Conservation (phyloP, 176 grass and related monocot genomes). For the Cenchrus fungigraminus region DNA sequence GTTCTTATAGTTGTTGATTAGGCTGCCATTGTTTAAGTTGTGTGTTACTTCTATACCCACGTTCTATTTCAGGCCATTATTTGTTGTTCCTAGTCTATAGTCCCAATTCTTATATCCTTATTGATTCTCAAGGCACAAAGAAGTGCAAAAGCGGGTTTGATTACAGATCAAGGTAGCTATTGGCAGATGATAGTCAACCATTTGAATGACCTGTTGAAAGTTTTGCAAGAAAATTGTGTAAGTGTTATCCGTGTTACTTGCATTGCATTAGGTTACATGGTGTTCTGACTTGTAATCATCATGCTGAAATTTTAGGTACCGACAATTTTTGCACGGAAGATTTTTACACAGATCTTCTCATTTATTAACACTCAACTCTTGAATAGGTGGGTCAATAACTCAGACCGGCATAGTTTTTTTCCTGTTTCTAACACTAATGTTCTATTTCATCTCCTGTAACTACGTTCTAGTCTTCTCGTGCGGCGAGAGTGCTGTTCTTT, state of each 20-base stretch:
- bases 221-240: conserved; percentile 93
- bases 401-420: conserved; percentile 4
- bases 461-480: conserved; percentile 71
- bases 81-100: conserved; percentile 40
- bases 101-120: conserved; percentile 13
- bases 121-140: conserved; percentile 66
- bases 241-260: conserved; percentile 27
- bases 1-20: conserved; percentile 11
- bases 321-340: conserved; percentile 65
- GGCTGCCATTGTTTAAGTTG: conserved; percentile 2
- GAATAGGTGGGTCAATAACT: conserved; percentile 68
- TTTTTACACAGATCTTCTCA: conserved; percentile 77
- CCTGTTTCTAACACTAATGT: neutral
- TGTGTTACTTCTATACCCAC: neutral
- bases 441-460: conserved; percentile 16
- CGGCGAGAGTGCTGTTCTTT: conserved; percentile 93
- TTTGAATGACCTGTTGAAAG: conserved; percentile 73
- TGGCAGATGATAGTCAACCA: conserved; percentile 72
- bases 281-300: conserved; percentile 34
- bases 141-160: conserved; percentile 75
- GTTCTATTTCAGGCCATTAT: neutral
- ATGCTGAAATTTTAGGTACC: conserved; percentile 69
- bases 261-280: conserved; percentile 24
- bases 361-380: conserved; percentile 94
- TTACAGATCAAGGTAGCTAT: conserved; percentile 67